Conservation (phyloP, 2,329 filamentous ascomycete genomes). For the Pseudogymnoascus sp. region DNA sequence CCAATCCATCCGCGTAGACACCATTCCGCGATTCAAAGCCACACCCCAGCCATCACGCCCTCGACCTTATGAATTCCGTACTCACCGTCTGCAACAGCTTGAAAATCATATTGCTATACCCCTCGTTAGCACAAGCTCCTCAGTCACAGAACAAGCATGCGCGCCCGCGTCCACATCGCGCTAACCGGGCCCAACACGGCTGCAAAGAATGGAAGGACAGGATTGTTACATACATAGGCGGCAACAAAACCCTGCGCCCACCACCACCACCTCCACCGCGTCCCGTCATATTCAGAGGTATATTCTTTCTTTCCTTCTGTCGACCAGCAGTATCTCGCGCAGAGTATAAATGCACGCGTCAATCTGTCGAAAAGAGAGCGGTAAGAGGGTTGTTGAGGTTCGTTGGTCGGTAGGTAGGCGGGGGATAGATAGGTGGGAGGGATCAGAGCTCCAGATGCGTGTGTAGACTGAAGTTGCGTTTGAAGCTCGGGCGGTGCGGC, state of each 20-base stretch:
- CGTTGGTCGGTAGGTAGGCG: background rate
- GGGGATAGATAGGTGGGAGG: constrained; percentile 1
- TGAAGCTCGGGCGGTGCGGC: background rate
- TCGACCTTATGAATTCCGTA: constrained; percentile 19
- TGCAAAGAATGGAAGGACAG: background rate
- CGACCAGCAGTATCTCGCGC: background rate
- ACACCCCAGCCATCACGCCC: background rate
- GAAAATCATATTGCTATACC: constrained; percentile 77
- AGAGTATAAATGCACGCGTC: constrained; percentile 2
- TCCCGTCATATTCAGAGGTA: constrained; percentile 26
- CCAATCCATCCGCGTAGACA: background rate
- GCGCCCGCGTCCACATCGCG: background rate
- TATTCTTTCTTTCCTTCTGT: background rate
- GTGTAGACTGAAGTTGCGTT: constrained; percentile 2
- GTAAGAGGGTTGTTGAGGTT: background rate
- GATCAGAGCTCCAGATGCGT: background rate
- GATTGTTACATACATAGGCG: constrained; percentile 45
- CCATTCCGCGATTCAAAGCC: background rate
- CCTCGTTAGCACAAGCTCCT: background rate
- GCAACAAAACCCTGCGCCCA: constrained; percentile 61
- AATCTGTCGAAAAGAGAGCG: background rate
- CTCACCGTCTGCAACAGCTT: constrained; percentile 65
- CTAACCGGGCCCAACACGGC: too few species aligned
- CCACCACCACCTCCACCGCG: constrained; percentile 27
- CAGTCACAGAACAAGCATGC: background rate